Percentiles rank a stretch among this genome's conserved stretches.
Conservation (phyloP, 2,329 filamentous ascomycete genomes). For the Alternaria incomplexa region DNA sequence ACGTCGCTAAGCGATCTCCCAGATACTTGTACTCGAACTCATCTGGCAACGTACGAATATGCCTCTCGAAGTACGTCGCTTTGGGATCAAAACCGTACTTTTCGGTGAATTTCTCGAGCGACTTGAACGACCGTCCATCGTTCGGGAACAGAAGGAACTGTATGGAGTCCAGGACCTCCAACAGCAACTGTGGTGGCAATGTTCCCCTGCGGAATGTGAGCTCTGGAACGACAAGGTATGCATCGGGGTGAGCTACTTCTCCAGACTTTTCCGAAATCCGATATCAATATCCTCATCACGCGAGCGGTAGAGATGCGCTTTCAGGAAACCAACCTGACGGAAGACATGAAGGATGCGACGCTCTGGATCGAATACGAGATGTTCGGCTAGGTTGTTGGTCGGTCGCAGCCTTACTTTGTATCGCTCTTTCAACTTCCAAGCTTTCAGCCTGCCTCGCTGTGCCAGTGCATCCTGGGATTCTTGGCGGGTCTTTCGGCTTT, state of each 20-base stretch:
- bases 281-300: neutral
- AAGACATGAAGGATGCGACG: neutral
- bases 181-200: neutral
- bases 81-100: neutral
- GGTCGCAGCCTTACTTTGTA: neutral
- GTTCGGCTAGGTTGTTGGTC: neutral
- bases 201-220: neutral
- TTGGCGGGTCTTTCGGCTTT: neutral
- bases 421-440: neutral
- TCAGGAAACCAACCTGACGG: neutral
- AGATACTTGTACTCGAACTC: neutral
- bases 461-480: neutral
- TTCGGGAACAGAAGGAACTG: neutral
- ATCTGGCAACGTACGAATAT: neutral
- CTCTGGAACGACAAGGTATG: too few species aligned
- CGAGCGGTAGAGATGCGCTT: neutral
- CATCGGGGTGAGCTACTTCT: neutral
- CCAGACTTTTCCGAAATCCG: neutral
- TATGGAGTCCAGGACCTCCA: neutral
- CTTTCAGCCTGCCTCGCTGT: neutral
- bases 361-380: neutral
- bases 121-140: neutral
- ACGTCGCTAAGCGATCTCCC: neutral
- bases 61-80: too few species aligned
- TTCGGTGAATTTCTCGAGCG: neutral